phyloP scores from a whole-genome alignment of 495 filamentous ascomycete genomes.

The Emericellopsis terricola region DNA sequence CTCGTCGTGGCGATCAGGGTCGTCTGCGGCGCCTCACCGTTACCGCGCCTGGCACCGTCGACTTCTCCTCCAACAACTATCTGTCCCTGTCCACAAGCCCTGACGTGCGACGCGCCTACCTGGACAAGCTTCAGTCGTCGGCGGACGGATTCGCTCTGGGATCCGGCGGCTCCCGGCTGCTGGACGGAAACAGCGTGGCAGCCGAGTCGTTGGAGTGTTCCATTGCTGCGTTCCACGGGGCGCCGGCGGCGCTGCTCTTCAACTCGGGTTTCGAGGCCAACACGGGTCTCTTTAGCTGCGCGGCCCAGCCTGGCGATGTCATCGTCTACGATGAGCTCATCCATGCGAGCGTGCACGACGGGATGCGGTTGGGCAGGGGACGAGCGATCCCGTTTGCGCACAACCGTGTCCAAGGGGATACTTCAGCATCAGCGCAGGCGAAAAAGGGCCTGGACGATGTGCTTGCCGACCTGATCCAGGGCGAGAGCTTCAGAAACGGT shows the following conservation, averaged over 20 bases:
- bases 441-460: slow-evolving; percentile 7
- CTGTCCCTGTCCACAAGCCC: slow-evolving; percentile 35
- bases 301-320: slow-evolving; percentile 51
- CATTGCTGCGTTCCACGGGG: slow-evolving; percentile 50
- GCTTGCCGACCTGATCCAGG: slow-evolving; percentile 5
- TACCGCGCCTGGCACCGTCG: slow-evolving; percentile 16
- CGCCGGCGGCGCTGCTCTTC: slow-evolving; percentile 46
- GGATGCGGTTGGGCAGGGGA: slow-evolving; percentile 51
- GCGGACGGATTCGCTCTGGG: slow-evolving; percentile 18
- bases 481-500: slow-evolving; percentile 11
- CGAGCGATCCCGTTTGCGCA: slow-evolving; percentile 37
- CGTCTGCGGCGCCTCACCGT: slow-evolving; percentile 25
- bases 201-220: slow-evolving; percentile 43
- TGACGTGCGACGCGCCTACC: slow-evolving; percentile 18
- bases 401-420: slow-evolving; percentile 25
- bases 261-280: slow-evolving; percentile 71
- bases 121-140: slow-evolving; percentile 5
- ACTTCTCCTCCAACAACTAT: slow-evolving; percentile 50
- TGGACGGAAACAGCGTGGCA: slow-evolving; percentile 53
- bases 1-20: slow-evolving; percentile 11
- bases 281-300: slow-evolving; percentile 42
- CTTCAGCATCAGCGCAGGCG: neutral
- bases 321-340: slow-evolving; percentile 59
- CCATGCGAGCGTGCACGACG: slow-evolving; percentile 63
- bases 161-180: slow-evolving; percentile 39